phyloP scores from a whole-genome alignment of 164 flowering plant genomes.

The Magnolia sinica region DNA sequence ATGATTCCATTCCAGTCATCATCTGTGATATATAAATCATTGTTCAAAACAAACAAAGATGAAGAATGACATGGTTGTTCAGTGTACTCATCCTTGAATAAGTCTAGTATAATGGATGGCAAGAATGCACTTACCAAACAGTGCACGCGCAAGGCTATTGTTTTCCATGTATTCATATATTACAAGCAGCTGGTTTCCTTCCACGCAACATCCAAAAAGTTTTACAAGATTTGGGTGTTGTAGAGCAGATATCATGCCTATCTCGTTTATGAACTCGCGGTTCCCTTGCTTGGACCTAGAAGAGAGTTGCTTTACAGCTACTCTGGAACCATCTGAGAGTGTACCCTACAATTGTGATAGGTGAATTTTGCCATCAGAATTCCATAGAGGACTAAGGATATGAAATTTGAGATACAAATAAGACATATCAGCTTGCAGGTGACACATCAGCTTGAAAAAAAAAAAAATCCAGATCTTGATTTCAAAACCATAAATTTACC shows the following conservation, averaged over 20 bases:
- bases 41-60: not conserved
- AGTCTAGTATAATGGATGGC: not conserved
- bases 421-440: not conserved
- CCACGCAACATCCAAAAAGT: conserved; percentile 54
- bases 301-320: conserved; percentile 65
- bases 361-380: not conserved
- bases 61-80: not conserved
- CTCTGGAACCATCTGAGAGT: conserved; percentile 39
- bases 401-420: not conserved
- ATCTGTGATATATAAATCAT: not conserved
- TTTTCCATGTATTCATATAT: conserved; percentile 60
- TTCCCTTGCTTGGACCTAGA: conserved; percentile 60
- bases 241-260: conserved; percentile 56
- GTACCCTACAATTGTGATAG: conserved; percentile 8
- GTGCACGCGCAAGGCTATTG: conserved; percentile 47
- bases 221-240: conserved; percentile 61
- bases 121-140: conserved; percentile 33
- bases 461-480: not conserved
- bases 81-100: not conserved
- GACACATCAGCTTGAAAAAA: not conserved
- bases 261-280: conserved; percentile 65
- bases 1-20: not conserved
- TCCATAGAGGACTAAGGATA: not conserved
- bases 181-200: conserved; percentile 44
- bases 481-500: conserved; percentile 20